Evolutionary conservation across 805 yeast species (phyloP).

Genomic region (Phaffomyces opuntiae): DNA sequence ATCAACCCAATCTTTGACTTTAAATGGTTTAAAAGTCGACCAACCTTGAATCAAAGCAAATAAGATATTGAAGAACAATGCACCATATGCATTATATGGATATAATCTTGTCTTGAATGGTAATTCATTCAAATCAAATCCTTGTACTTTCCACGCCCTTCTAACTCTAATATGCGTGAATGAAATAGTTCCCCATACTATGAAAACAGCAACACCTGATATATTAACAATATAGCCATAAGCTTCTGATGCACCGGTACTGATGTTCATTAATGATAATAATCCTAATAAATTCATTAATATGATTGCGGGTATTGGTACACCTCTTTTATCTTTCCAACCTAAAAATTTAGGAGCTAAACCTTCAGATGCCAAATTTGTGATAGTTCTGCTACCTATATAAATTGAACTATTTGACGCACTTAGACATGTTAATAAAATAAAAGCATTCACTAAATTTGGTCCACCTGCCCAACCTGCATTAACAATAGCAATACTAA

Average conservation of each 20-base stretch:
- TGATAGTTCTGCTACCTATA: slow-evolving; percentile 61
- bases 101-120: slow-evolving; percentile 63
- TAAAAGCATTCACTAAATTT: slow-evolving; percentile 64
- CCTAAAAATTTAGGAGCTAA: slow-evolving; percentile 50
- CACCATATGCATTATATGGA: slow-evolving; percentile 35
- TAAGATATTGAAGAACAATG: slow-evolving; percentile 31
- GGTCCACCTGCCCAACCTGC: slow-evolving; percentile 63
- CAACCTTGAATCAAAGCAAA: slow-evolving; percentile 44
- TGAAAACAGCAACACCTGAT: slow-evolving; percentile 68
- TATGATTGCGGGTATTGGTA: slow-evolving; percentile 55
- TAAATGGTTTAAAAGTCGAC: slow-evolving; percentile 43
- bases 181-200: slow-evolving; percentile 64
- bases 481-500: slow-evolving; percentile 60
- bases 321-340: slow-evolving; percentile 50
- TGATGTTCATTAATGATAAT: slow-evolving; percentile 51
- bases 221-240: slow-evolving; percentile 69
- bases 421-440: slow-evolving; percentile 57
- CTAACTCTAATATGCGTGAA: slow-evolving; percentile 63
- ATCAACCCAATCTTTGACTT: slow-evolving; percentile 46
- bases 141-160: slow-evolving; percentile 54
- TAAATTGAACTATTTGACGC: slow-evolving; percentile 67
- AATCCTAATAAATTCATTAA: slow-evolving; percentile 55
- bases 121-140: slow-evolving; percentile 54
- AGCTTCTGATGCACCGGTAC: slow-evolving; percentile 49
- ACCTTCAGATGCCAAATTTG: slow-evolving; percentile 55